These are phyloP conservation scores for Pseudomassariella vexata DNA, from an alignment of 2,329 filamentous ascomycete species.

Conservation along the genomic window DNA sequence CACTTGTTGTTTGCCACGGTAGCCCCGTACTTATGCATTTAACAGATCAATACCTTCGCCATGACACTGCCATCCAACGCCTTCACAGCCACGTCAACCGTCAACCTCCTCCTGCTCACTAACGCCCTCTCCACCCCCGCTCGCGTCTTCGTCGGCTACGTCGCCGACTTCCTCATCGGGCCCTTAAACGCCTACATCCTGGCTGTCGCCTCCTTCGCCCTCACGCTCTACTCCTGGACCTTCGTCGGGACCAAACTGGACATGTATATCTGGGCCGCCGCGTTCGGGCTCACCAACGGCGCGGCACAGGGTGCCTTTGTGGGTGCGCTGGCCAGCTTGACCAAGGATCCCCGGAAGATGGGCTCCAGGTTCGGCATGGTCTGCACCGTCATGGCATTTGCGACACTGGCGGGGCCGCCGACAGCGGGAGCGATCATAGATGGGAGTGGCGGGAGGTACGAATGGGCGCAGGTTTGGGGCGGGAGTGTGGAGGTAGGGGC, in stretches of 20 bases:
- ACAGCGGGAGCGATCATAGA: conserved; percentile 40
- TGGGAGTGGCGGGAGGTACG: conserved; percentile 29
- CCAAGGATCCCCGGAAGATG: conserved; percentile 35
- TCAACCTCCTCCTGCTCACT: conserved; percentile 50
- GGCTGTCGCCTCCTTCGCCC: conserved; percentile 35
- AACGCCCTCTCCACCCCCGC: conserved; percentile 51
- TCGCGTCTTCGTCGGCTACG: conserved; percentile 45
- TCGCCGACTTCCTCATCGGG: conserved; percentile 48
- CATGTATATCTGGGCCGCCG: conserved; percentile 37
- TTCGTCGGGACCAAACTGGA: conserved; percentile 34
- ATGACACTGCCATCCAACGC: conserved; percentile 27
- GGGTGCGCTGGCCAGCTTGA: conserved; percentile 34
- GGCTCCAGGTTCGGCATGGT: conserved; percentile 41
- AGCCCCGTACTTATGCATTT: conserved; percentile 6
- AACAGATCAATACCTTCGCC: conserved; percentile 24
- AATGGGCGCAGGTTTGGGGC: conserved; percentile 41
- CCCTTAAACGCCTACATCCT: conserved; percentile 50
- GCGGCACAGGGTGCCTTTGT: conserved; percentile 36
- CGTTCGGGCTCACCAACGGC: conserved; percentile 38
- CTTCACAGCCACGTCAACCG: conserved; percentile 42
- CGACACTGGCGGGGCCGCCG: conserved; percentile 37
- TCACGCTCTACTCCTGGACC: conserved; percentile 51
- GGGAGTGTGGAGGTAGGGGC: conserved; percentile 26
- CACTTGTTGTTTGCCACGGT: background rate
- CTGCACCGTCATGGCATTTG: conserved; percentile 33